Evolutionary conservation across 768 basidiomycete species (phyloP), one percentile per base, ranked within the genome.

Genomic region (Russula brevipes): DNA sequence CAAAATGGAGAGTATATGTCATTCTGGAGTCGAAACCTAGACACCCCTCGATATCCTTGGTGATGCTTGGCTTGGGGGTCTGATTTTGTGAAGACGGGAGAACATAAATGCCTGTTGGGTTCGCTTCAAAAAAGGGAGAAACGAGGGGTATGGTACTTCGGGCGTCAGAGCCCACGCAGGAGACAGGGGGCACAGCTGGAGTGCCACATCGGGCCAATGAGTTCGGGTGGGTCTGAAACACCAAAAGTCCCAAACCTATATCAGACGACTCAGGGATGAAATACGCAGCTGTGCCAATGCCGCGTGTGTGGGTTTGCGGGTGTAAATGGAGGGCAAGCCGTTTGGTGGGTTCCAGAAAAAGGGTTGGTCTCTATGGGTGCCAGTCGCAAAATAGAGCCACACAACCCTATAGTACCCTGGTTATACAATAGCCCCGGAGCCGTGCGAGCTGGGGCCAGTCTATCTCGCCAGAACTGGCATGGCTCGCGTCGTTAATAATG

Each of bases 131-230:
- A 24, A 24, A 24, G 24, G 24, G 24, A 24, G 24, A 24, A 24
- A 24, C 24, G 24, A 24, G 24, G 51, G 61, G 36, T 41, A 10
- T 4, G 6, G 12, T 41, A 39, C 10, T 44, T 42, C 30, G 57
- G 54, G 49, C 8, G 39, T 31, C 42, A 24, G 38, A 42, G 11
- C 31, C 57, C 47, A 31, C 51, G 38, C 33, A 47, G 39, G n/a
- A 8, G 46, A 49, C 42, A 59, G 57, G 60, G 62, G 62, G 39
- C 31, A 52, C 42, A 44, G 61, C 55, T 31, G 17, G 57, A 33
- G 24, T 12, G 35, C 17, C 6, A 38, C 11, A 38, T 31, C 2
- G 33, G 5, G 24, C 36, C 52, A 19, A 5, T 31, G 33, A 5
- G 35, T 5, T n/a, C 1, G 59, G 35, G 31, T 54, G 42, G 17